A percentile compares a stretch with the other conserved stretches of the same genome.
Conservation (phyloP, 768 basidiomycete genomes). For the Suillus cothurnatus region DNA sequence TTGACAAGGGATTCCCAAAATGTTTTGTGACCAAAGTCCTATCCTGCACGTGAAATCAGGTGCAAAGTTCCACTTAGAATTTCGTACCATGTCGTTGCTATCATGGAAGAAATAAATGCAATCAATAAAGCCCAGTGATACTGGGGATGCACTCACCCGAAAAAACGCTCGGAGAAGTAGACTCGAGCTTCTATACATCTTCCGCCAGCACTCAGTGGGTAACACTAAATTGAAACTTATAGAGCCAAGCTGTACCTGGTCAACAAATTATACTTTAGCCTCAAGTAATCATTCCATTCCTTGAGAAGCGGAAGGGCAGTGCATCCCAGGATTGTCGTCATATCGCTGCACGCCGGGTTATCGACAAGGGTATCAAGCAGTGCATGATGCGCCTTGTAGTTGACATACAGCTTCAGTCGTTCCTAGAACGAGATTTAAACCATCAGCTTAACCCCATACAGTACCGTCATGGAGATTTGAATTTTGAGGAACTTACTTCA, state of each 20-base stretch:
- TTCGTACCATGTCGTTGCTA: slow-evolving; percentile 27
- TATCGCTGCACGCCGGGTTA: slow-evolving; percentile 27
- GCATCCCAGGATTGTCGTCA: slow-evolving; percentile 29
- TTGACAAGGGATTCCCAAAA: slow-evolving; percentile 39
- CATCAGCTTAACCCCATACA: not conserved
- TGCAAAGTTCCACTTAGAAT: not conserved
- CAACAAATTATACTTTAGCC: slow-evolving; percentile 35
- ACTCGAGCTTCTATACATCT: slow-evolving; percentile 42
- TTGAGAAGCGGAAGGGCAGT: slow-evolving; percentile 32
- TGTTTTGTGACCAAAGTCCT: slow-evolving; percentile 44
- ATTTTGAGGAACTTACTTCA: slow-evolving; percentile 21
- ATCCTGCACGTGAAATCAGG: not conserved
- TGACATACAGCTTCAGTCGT: slow-evolving; percentile 39
- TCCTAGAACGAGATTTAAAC: slow-evolving; percentile 21
- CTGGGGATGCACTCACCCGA: slow-evolving; percentile 33
- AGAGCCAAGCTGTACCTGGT: slow-evolving; percentile 29
- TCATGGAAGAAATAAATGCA: not conserved
- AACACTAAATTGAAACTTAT: not conserved
- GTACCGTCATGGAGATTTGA: not conserved
- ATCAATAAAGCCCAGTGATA: not conserved
- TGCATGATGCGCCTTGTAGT: slow-evolving; percentile 37
- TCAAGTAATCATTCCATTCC: slow-evolving; percentile 35
- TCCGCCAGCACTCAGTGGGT: slow-evolving; percentile 8
- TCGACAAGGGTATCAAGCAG: slow-evolving; percentile 34
- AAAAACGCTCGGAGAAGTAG: slow-evolving; percentile 42